Conservation (phyloP, 805 yeast genomes). For the Starmerella bacillaris region DNA sequence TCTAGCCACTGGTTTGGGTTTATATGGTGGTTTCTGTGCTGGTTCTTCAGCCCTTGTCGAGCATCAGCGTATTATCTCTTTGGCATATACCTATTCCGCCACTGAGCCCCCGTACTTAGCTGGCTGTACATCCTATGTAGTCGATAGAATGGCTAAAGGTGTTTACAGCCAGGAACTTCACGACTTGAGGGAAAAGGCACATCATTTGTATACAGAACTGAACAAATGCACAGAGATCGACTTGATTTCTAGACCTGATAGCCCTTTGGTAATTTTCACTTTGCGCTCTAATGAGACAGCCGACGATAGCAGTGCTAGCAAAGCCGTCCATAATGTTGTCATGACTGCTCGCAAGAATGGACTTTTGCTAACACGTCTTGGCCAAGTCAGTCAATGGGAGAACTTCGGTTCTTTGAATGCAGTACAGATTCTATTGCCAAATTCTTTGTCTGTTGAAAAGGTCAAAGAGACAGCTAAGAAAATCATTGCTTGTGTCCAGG, state of each 20-base stretch:
- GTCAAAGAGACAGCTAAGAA: background rate
- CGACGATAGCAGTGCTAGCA: constrained; percentile 28
- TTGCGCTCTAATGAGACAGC: constrained; percentile 25
- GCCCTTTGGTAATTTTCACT: constrained; percentile 56
- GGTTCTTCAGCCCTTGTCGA: constrained; percentile 70
- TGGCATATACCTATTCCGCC: constrained; percentile 86
- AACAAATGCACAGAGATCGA: constrained; percentile 24
- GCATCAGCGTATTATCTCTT: constrained; percentile 80
- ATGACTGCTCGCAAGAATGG: constrained; percentile 35
- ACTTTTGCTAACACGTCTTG: constrained; percentile 48
- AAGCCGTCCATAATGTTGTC: constrained; percentile 50
- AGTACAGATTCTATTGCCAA: constrained; percentile 34
- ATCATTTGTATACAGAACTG: constrained; percentile 9
- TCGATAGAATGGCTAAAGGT: constrained; percentile 21
- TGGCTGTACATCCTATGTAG: constrained; percentile 16
- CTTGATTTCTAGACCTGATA: constrained; percentile 37
- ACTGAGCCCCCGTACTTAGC: constrained; percentile 87
- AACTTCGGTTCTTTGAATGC: constrained; percentile 49
- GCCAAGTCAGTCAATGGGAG: constrained; percentile 53
- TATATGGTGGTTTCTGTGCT: constrained; percentile 87
- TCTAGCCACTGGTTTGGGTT: constrained; percentile 59
- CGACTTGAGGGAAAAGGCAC: constrained; percentile 13
- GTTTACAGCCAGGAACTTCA: constrained; percentile 17
- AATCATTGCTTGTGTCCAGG: background rate
- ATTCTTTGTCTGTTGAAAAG: constrained; percentile 31